These are phyloP conservation scores for Nicotiana paniculata DNA, from an alignment of 257 asterid genomes.

Conservation along the genomic window DNA sequence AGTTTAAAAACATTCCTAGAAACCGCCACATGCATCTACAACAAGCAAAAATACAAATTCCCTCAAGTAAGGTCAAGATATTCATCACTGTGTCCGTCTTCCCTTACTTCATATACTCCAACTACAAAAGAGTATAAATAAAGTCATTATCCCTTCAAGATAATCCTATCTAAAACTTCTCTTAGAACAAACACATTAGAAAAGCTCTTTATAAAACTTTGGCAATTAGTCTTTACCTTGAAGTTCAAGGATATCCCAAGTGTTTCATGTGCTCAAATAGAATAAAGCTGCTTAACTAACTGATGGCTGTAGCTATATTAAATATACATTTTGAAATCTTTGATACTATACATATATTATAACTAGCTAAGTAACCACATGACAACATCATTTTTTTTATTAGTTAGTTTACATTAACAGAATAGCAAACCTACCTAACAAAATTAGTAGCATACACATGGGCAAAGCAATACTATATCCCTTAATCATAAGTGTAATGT, in stretches of 20 bases:
- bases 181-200: not conserved
- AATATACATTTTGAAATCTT: not conserved
- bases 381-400: not conserved
- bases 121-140: too few relatives aligned
- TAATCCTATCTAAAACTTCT: too few relatives aligned
- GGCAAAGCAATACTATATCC: not conserved
- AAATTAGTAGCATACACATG: not conserved
- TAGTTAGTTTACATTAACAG: not conserved
- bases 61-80: too few relatives aligned
- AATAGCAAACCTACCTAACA: not conserved
- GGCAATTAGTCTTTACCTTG: not conserved
- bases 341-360: not conserved
- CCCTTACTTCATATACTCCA: too few relatives aligned
- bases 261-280: not conserved
- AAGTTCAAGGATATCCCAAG: not conserved
- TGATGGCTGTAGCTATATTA: not conserved
- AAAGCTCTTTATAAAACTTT: not conserved
- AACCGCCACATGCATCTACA: too few relatives aligned
- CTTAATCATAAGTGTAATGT: too few relatives aligned
- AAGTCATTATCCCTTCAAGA: too few relatives aligned
- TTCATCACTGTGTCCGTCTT: too few relatives aligned
- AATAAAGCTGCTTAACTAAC: not conserved
- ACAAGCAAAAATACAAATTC: too few relatives aligned
- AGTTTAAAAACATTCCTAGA: too few relatives aligned
- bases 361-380: not conserved